Base-by-base conservation (phyloP, 108 stramenopile genomes). In the Nitzschia palea region DNA sequence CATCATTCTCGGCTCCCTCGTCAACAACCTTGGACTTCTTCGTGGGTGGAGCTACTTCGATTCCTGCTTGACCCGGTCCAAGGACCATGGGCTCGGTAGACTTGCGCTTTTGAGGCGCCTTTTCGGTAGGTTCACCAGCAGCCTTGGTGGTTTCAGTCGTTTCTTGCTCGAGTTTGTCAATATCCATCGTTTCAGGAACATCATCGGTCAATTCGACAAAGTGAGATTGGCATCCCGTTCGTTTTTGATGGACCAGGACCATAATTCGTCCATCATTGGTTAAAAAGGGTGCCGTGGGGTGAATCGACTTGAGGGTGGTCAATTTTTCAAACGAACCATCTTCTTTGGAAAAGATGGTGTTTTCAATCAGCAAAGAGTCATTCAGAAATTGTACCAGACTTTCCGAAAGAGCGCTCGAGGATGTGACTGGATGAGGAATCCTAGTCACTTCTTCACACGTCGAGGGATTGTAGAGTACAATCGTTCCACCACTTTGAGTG, bases 1-100 rank as follows among this genome's bases (percentile, higher is more conserved):
- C 81, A 34, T 71, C 73, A 17, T 64, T 53, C 31, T 67, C 55
- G 25, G 10, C 36, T 10, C 50, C 80, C 4, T 68, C 61, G 9
- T 61, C 80, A 5, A 48, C 61, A 23, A 53, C 22, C 48, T 33
- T 64, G 10, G 27, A 23, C 58, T 64, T 61, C 71, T 81, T 64
- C 62, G 37, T 62, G 51, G 67, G 42, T 50, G 37, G 52, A 25
- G 68, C 40, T 25, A 33, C 54, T 62, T 83, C 81, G 6, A 61
- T 62, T 44, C 85, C 85, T 9, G 76, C 73, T 65, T 86, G 79
- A n/a, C 79, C 85, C 5, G 85, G 85, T 27, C 81, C 81, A 43
- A 86, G 52, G 47, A 74, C 54, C 31, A 45, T 58, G 47, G 45
- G 45, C 44, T 68, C 58, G n/a, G 62, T 2, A 9, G 74, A 51